Base-by-base conservation (phyloP, 768 basidiomycete genomes). In the Mycena belliarum region DNA sequence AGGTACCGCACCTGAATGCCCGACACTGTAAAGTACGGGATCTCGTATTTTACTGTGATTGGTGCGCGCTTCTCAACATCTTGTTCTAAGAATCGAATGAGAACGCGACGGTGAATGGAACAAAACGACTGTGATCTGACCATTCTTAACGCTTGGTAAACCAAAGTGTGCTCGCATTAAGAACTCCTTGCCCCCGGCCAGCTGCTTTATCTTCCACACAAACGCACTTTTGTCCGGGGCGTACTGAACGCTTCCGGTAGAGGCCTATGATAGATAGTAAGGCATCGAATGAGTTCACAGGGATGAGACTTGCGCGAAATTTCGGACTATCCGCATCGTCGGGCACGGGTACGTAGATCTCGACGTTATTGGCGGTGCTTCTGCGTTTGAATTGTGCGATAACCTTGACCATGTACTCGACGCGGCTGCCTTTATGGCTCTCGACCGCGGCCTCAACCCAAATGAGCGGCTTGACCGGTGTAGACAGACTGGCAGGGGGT, bases 161-260 rank as follows among this genome's bases (percentile, higher is more conserved):
- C 95, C 95, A 71, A 98, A 98, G 70, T 98, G 97, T 0, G 97
- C 97, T 12, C 97, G 83, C 96, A 98, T 98, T 52, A 98, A 81
- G 75, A 95, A 98, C 70, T 99, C 97, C 37, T 93, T 85, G 35
- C 93, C 93, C 6, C 97, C 97, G 6, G 93, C 95, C 0, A 99
- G 82, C 70, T 96, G 93, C 72, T 98, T 98, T 74, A 99, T 98
- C 75, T 98, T 98, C 97, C 97, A 98, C 1, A 98, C 92, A 68
- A 98, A 98, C 2, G 95, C 94, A 18, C 93, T 93, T 73, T 98
- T 98, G 71, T 99, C 97, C 0, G 96, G 97, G 1, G 91, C 95
- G 68, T 99, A 98, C 61, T 97, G 94, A 3, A 98, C 97, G 23
- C 86, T 90, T 4, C 97, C 97, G 14, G 94, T 95, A 16, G 95